These are phyloP conservation scores for Periconia sp. DNA, from an alignment of 2,329 filamentous ascomycete species.

Conservation along the genomic window DNA sequence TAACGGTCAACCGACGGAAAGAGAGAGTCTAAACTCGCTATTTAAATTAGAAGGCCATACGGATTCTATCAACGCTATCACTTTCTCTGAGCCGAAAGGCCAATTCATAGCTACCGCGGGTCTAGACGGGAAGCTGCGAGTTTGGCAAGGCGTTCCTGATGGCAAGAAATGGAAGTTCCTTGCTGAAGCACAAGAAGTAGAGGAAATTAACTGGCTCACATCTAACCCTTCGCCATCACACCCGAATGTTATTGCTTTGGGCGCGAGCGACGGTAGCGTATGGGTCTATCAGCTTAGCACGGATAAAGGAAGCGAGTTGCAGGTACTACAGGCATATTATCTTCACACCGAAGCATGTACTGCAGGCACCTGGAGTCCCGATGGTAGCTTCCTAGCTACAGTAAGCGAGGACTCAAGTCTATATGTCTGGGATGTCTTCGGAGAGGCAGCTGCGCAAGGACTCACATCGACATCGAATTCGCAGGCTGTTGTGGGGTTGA, in stretches of 20 bases:
- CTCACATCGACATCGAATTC: conserved; percentile 61
- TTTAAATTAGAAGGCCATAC: conserved; percentile 86
- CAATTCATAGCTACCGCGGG: conserved; percentile 87
- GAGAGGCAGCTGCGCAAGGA: conserved; percentile 71
- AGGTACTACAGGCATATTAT: conserved; percentile 91
- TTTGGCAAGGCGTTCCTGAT: conserved; percentile 63
- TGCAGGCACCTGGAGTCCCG: conserved; percentile 87
- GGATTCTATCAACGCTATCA: conserved; percentile 86
- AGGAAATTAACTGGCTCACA: conserved; percentile 91
- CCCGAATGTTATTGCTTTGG: conserved; percentile 84
- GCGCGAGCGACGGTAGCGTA: conserved; percentile 87
- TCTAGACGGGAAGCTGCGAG: conserved; percentile 81
- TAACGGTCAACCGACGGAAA: conserved; percentile 56
- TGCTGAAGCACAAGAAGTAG: conserved; percentile 83
- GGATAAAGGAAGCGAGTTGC: conserved; percentile 66
- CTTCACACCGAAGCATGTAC: conserved; percentile 86
- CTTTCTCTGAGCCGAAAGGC: conserved; percentile 82
- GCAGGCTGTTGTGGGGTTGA: conserved; percentile 77
- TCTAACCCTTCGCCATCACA: conserved; percentile 74
- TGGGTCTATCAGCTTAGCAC: conserved; percentile 91
- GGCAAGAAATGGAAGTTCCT: conserved; percentile 69
- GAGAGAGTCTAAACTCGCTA: conserved; percentile 68
- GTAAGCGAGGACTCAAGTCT: conserved; percentile 88
- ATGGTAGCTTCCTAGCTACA: conserved; percentile 84
- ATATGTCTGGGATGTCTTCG: conserved; percentile 92